Conservation (phyloP, 306 rosid genomes). For the Biancaea sappan region DNA sequence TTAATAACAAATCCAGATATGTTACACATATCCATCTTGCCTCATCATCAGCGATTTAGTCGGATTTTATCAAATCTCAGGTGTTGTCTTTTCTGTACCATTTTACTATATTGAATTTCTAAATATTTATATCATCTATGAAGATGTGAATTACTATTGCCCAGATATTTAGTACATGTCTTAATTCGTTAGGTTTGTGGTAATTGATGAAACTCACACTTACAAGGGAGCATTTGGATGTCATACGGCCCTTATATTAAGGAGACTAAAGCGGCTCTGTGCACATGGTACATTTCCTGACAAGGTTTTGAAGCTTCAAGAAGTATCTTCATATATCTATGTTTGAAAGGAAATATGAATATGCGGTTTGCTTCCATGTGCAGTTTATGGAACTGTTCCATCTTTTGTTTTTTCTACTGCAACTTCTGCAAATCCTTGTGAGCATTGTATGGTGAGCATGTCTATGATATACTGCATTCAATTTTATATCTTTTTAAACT, state of each 20-base stretch:
- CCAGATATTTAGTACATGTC: constrained; percentile 23
- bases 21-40: constrained; percentile 90
- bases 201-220: constrained; percentile 87
- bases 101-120: constrained; percentile 5
- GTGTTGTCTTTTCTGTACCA: constrained; percentile 35
- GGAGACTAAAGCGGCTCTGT: constrained; percentile 88
- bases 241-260: constrained; percentile 80
- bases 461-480: constrained; percentile 19
- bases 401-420: constrained; percentile 90
- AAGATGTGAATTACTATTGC: constrained; percentile 18
- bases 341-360: constrained; percentile 28
- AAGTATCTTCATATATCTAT: constrained; percentile 30
- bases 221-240: constrained; percentile 98
- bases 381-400: constrained; percentile 95
- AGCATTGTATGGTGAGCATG: constrained; percentile 83
- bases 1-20: constrained; percentile 98
- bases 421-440: constrained; percentile 86
- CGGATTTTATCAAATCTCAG: constrained; percentile 86
- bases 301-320: constrained; percentile 23
- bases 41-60: constrained; percentile 68
- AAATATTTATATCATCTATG: constrained; percentile 27
- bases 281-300: constrained; percentile 57
- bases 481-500: constrained; percentile 20
- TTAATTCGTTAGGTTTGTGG: constrained; percentile 66
- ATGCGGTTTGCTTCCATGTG: constrained; percentile 40